Percentiles rank a stretch among this genome's conserved stretches.
phyloP scores from a whole-genome alignment of 2,329 filamentous ascomycete species.

The Phyllosticta capitalensis region DNA sequence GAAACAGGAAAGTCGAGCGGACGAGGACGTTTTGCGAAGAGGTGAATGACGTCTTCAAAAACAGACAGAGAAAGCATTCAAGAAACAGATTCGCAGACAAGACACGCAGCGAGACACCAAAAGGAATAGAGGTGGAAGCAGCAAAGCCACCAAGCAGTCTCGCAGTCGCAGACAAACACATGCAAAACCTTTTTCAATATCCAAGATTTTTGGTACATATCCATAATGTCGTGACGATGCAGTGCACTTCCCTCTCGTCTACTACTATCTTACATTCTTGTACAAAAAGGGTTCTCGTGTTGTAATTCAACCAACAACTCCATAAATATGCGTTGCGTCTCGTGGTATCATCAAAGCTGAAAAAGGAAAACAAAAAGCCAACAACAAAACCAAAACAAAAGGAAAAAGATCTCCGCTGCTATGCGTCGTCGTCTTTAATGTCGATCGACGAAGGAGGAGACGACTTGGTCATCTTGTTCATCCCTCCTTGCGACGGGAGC shows the following conservation, averaged over 20 bases:
- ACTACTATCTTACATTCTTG: neutral
- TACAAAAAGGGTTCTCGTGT: neutral
- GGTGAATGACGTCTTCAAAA: too few relatives aligned
- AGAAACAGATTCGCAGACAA: too few relatives aligned
- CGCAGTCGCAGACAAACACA: too few relatives aligned
- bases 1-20: too few relatives aligned
- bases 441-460: neutral
- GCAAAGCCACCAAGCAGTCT: too few relatives aligned
- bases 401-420: neutral
- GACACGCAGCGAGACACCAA: too few relatives aligned
- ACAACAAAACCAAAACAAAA: neutral
- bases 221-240: neutral
- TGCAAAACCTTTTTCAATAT: too few relatives aligned
- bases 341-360: neutral
- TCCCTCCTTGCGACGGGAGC: neutral
- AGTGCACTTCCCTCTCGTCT: neutral
- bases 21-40: too few relatives aligned
- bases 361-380: neutral
- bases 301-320: neutral
- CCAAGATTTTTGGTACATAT: neutral
- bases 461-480: neutral
- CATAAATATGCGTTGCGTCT: neutral
- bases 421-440: too few relatives aligned
- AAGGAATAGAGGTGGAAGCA: too few relatives aligned
- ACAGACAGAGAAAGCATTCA: too few relatives aligned